phyloP scores from a whole-genome alignment of 345 rosid species.

The Citrus inodora region DNA sequence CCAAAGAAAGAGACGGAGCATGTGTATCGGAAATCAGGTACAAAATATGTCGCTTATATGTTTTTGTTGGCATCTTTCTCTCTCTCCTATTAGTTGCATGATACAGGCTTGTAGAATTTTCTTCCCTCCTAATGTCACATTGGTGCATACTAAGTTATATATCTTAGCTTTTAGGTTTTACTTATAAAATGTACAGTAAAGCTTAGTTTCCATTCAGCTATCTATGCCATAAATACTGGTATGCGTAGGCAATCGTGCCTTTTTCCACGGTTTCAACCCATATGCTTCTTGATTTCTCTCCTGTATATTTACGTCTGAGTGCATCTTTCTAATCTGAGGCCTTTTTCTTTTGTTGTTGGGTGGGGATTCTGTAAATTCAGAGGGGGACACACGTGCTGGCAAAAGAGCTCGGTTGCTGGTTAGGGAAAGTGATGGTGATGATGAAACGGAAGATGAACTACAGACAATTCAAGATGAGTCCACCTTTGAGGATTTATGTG shows the following conservation, averaged over 20 bases:
- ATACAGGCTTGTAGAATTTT: neutral
- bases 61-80: neutral
- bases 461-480: slow-evolving; percentile 43
- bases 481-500: slow-evolving; percentile 76
- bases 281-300: slow-evolving; percentile 10
- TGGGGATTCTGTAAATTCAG: slow-evolving; percentile 36
- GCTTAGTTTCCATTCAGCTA: neutral
- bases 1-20: slow-evolving; percentile 86
- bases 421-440: slow-evolving; percentile 65
- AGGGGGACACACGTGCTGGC: slow-evolving; percentile 54
- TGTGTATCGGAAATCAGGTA: slow-evolving; percentile 81
- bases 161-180: neutral
- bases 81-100: neutral
- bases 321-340: slow-evolving; percentile 11
- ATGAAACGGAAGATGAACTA: slow-evolving; percentile 49
- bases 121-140: neutral
- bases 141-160: neutral
- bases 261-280: neutral
- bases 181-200: neutral
- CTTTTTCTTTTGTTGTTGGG: slow-evolving; percentile 15
- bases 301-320: neutral
- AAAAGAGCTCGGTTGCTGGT: slow-evolving; percentile 73
- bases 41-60: slow-evolving; percentile 13
- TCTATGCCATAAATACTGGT: neutral
- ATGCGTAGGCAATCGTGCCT: neutral